Percentiles rank a stretch among this genome's conserved stretches.
These are phyloP conservation scores for Penicillium canescens DNA, from an alignment of 495 filamentous ascomycete species.

Conservation along the genomic window DNA sequence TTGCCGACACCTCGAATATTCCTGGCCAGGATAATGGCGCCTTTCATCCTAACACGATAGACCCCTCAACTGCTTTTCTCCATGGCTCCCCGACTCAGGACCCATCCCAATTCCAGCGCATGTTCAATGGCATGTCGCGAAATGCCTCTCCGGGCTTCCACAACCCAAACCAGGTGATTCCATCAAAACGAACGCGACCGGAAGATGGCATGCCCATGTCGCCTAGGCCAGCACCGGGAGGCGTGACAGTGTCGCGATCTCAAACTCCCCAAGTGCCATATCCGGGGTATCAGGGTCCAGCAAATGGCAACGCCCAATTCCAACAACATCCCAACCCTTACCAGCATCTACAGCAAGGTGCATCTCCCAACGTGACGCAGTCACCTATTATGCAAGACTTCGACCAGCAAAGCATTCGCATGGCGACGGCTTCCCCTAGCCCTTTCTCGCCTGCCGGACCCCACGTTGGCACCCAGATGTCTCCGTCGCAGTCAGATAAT, in stretches of 20 bases:
- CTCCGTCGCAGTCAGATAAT: constrained; percentile 77
- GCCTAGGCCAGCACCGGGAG: constrained; percentile 72
- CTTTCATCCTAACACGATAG: constrained; percentile 61
- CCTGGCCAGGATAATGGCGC: constrained; percentile 77
- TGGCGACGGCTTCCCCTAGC: constrained; percentile 88
- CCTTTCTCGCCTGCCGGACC: constrained; percentile 83
- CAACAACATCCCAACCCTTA: constrained; percentile 63
- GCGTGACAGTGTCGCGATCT: constrained; percentile 79
- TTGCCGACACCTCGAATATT: constrained; percentile 70
- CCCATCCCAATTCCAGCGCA: constrained; percentile 62
- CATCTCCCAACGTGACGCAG: constrained; percentile 78
- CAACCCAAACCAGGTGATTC: constrained; percentile 76
- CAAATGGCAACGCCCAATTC: constrained; percentile 57
- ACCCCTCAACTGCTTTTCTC: constrained; percentile 55
- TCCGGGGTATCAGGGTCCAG: constrained; percentile 60
- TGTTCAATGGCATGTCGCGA: constrained; percentile 82
- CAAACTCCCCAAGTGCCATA: constrained; percentile 80
- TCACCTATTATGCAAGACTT: constrained; percentile 86
- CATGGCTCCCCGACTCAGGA: constrained; percentile 55
- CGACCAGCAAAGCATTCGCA: constrained; percentile 66
- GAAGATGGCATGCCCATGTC: constrained; percentile 85
- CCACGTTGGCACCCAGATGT: constrained; percentile 73
- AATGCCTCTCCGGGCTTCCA: constrained; percentile 78
- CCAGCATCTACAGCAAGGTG: constrained; percentile 80
- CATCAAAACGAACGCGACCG: constrained; percentile 82